A percentile compares a stretch with the other conserved stretches of the same genome.
These are phyloP conservation scores for Flueggea neowawraea DNA, from an alignment of 441 rosid genomes.

Conservation along the genomic window DNA sequence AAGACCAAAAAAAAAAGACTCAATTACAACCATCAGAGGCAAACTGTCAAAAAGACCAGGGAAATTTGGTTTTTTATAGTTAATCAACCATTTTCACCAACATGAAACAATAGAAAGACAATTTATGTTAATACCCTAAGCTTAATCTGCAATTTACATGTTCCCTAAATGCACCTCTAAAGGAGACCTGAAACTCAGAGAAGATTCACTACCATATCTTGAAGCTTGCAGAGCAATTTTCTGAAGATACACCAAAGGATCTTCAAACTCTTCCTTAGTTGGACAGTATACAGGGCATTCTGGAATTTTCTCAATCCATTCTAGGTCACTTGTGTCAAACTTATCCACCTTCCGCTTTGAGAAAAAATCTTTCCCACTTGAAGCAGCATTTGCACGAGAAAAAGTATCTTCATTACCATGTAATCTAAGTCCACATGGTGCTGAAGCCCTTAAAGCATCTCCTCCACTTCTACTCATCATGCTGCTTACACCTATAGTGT, in stretches of 20 bases:
- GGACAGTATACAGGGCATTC: constrained; percentile 96
- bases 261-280: constrained; percentile 93
- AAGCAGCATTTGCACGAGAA: constrained; percentile 27
- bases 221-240: constrained; percentile 98
- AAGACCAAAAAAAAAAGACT: no score
- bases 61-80: no score
- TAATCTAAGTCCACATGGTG: constrained; percentile 80
- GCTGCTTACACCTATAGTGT: constrained; percentile 33
- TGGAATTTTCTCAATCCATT: constrained; percentile 87
- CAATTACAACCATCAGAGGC: no score
- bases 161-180: no score
- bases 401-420: constrained; percentile 41
- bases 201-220: constrained; percentile 62
- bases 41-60: no score
- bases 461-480: constrained; percentile 83
- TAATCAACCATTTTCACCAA: no score
- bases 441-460: constrained; percentile 73
- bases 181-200: not conserved
- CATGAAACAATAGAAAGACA: no score
- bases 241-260: constrained; percentile 90
- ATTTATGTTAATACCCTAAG: no score
- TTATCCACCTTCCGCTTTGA: constrained; percentile 71
- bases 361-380: constrained; percentile 47
- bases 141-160: no score
- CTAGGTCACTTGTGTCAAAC: constrained; percentile 67